Evolutionary conservation across 2,329 filamentous ascomycete species (phyloP), one percentile per base, ranked within the genome.

Genomic region (Teratosphaeria viscida): DNA sequence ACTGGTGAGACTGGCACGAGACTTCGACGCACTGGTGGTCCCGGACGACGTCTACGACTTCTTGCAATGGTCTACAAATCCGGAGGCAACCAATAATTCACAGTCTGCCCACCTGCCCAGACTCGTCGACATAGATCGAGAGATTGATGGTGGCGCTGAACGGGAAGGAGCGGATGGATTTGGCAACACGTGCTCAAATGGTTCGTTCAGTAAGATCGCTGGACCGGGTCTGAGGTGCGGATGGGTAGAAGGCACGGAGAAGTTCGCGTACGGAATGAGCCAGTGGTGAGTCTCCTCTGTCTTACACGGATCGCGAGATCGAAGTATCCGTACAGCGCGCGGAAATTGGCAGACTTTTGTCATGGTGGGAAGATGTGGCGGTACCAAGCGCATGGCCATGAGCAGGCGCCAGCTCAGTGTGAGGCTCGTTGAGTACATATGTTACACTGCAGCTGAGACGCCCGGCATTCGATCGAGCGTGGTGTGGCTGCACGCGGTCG

Each of bases 11-110:
- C 74, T 96, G 6, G 92, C 92, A 0, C 82, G 92, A 59, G 79
- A 85, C 60, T 84, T 87, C 71, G 86, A 97, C 71, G 90, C 89
- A 6, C 80, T 97, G n/a, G 75, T 96, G 59, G 80, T 96, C 32
- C 84, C 84, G 55, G 92, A 97, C 75, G 94, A 99, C 72, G 91
- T 97, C 10, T 99, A 99, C 71, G 92, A 97, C 72, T 87, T 92
- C 65, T 79, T 97, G 5, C 88, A 92, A 71, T 96, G 91, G 90
- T 81, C 83, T 2, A 67, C 67, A 54, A 65, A 55, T 56, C 26
- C 37, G 8, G 32, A 56, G 26, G 14, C 53, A 16, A 12, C 19
- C 35, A 29, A 3, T 14, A n/a, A 29, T 16, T 26, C 63, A 59
- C 54, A 62, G 37, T 77, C 72, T 64, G 79, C 82, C 6, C 67